Evolutionary conservation across 2,329 filamentous ascomycete species (phyloP).

Genomic region (Cladosporium velox): DNA sequence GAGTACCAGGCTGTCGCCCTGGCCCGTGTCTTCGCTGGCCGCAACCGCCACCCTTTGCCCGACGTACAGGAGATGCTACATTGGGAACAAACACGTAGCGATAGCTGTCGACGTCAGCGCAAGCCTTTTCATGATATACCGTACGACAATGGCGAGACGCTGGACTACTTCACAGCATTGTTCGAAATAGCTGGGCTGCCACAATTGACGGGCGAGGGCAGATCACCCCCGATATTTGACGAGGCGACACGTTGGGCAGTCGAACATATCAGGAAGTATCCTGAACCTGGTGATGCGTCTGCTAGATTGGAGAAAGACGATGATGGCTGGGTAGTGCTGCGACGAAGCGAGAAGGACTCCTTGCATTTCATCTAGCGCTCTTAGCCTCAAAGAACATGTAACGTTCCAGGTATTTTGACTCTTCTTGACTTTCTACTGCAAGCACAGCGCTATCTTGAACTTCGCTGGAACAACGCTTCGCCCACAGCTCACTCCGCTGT

Average conservation of each 20-base stretch:
- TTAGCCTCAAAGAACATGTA: background rate
- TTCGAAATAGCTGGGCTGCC: conserved; percentile 55
- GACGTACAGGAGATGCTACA: conserved; percentile 43
- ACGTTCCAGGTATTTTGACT: too few relatives aligned
- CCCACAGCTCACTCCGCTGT: too few relatives aligned
- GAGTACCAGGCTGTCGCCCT: conserved; percentile 60
- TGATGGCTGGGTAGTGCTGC: background rate
- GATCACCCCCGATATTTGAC: conserved; percentile 26
- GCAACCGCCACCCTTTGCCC: conserved; percentile 46
- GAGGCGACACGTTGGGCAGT: conserved; percentile 27
- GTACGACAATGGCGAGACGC: conserved; percentile 56
- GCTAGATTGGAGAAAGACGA: background rate
- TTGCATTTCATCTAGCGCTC: background rate
- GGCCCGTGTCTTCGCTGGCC: conserved; percentile 50
- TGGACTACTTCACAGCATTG: conserved; percentile 49
- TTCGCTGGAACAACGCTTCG: too few relatives aligned
- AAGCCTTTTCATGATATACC: conserved; percentile 56
- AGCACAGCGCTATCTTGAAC: too few relatives aligned
- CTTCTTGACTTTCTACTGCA: too few relatives aligned
- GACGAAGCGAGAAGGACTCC: background rate
- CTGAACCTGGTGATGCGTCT: background rate
- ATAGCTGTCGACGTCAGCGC: conserved; percentile 34
- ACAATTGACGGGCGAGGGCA: conserved; percentile 38
- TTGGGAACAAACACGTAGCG: conserved; percentile 52
- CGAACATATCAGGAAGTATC: conserved; percentile 29